A percentile compares a stretch with the other conserved stretches of the same genome.
These are phyloP conservation scores for Trichoderma asperellum DNA, from an alignment of 2,329 filamentous ascomycete species.

Conservation along the genomic window DNA sequence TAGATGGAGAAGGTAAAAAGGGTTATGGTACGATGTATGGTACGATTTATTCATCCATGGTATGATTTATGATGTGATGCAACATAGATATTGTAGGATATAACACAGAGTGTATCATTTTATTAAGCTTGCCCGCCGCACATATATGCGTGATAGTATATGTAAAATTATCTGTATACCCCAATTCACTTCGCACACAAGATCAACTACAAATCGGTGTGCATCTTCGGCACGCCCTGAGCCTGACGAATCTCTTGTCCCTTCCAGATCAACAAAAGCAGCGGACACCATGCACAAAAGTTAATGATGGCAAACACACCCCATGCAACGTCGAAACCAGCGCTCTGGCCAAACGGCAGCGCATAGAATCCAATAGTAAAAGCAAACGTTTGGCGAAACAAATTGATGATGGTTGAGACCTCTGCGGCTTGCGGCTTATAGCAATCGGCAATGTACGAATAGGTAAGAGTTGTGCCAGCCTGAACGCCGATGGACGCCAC, in stretches of 20 bases:
- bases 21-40: not conserved
- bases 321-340: constrained; percentile 16
- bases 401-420: constrained; percentile 18
- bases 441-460: constrained; percentile 22
- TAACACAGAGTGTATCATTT: constrained; percentile 1
- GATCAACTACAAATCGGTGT: constrained; percentile 8
- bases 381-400: constrained; percentile 23
- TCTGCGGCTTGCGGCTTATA: constrained; percentile 25
- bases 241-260: constrained; percentile 12
- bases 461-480: constrained; percentile 19
- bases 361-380: constrained; percentile 23
- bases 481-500: constrained; percentile 19
- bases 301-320: constrained; percentile 18
- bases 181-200: not conserved
- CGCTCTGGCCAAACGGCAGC: constrained; percentile 10
- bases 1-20: not conserved
- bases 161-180: not conserved
- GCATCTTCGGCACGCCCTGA: constrained; percentile 19
- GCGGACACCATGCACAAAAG: constrained; percentile 6
- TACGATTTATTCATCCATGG: not conserved
- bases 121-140: constrained; percentile 5
- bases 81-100: not conserved
- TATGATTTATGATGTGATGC: constrained; percentile 1
- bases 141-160: not conserved
- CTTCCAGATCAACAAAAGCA: constrained; percentile 7